These are phyloP conservation scores for Nakazawaea anatomiae DNA, from an alignment of 805 yeast genomes.

Conservation along the genomic window DNA sequence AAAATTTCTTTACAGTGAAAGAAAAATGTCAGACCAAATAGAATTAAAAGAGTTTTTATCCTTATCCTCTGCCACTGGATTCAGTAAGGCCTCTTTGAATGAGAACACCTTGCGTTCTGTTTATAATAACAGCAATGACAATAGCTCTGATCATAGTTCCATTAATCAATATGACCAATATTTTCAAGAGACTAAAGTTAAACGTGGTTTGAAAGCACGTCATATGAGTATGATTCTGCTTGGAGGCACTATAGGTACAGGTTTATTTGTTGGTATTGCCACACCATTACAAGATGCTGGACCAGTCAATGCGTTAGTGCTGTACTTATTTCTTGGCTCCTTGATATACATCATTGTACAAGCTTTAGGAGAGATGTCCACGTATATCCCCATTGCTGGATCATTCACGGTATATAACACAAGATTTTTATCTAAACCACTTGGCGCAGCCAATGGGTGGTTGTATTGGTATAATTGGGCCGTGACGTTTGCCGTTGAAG, in stretches of 20 bases:
- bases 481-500: conserved; percentile 67
- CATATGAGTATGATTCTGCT: conserved; percentile 72
- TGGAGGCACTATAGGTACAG: conserved; percentile 80
- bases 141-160: background rate
- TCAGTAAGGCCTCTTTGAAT: conserved; percentile 1
- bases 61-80: background rate
- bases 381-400: conserved; percentile 61
- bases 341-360: conserved; percentile 63
- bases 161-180: background rate
- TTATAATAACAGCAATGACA: background rate
- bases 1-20: too few species aligned
- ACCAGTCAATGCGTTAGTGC: conserved; percentile 61
- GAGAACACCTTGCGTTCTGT: conserved; percentile 4
- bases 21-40: background rate
- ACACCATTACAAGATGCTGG: conserved; percentile 53
- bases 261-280: conserved; percentile 63
- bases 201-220: conserved; percentile 56
- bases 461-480: conserved; percentile 78
- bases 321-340: conserved; percentile 61
- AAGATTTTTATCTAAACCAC: conserved; percentile 59
- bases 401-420: conserved; percentile 66
- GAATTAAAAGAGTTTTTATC: background rate
- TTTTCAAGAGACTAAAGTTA: conserved; percentile 44
- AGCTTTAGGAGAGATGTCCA: conserved; percentile 77
- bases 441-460: conserved; percentile 71